Evolutionary conservation across 192 early-diverging fungal species (phyloP), one percentile per base, ranked within the genome.

Genomic region (Cladochytrium replicatum): DNA sequence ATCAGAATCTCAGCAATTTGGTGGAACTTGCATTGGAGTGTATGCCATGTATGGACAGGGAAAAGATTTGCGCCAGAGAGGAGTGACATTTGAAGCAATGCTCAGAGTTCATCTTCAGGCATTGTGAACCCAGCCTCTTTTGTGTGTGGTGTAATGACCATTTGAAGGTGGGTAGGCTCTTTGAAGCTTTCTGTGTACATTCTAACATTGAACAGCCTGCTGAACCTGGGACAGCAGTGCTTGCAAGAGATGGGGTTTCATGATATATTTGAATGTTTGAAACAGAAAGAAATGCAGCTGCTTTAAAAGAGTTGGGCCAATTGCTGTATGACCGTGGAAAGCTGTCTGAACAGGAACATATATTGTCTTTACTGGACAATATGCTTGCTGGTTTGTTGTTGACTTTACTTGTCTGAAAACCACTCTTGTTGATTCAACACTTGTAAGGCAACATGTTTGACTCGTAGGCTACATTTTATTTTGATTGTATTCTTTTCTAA

Each of bases 151-250:
- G 61, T 66, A 4, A 65, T 88, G 30, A 80, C 80, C 1, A 74
- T 89, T 37, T 68, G 87, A 26, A 77, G 67, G 65, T 69, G 41
- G 29, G 3, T 64, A 23, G 40, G 26, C 29, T 38, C 3, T 11
- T 32, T n/a, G n/a, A n/a, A n/a, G n/a, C n/a, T n/a, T n/a, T n/a
- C n/a, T n/a, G n/a, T n/a, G n/a, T n/a, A n/a, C n/a, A 2, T 43
- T 4, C 24, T 55, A 47, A 13, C 17, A 17, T 54, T 32, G 34
- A 6, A 57, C 29, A 67, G 69, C 22, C 66, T 88, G 9, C 58
- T 89, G 55, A 71, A 82, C 7, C 64, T 89, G 46, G 75, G 87
- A 38, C 86, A 89, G 54, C 84, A 88, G 58, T 88, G 84, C 41
- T 57, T 89, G 46, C 79, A 77, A 28, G 86, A 89, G 60, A 81